A percentile compares a stretch with the other conserved stretches of the same genome.
phyloP scores from a whole-genome alignment of 176 grass and related monocot genomes.

The Zea mays region Zm-B73-REFERENCE-NAM-5.0 NC_050098.1:175411001-175411500 shows the following conservation, averaged over 20 bases:
- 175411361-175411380: slow-evolving; percentile 19
- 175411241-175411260: slow-evolving; percentile 54
- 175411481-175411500: slow-evolving; percentile 38
- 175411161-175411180: slow-evolving; percentile 45
- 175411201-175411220: slow-evolving; percentile 35
- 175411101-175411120: slow-evolving; percentile 49
- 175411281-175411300: slow-evolving; percentile 9
- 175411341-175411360: slow-evolving; percentile 22
- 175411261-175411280: slow-evolving; percentile 35
- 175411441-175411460: slow-evolving; percentile 33
- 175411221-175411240: slow-evolving; percentile 25
- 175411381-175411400: slow-evolving; percentile 35
- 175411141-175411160: slow-evolving; percentile 47
- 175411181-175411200: slow-evolving; percentile 32
- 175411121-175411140: slow-evolving; percentile 37
- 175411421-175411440: slow-evolving; percentile 26
- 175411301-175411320: slow-evolving; percentile 36
- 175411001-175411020: slow-evolving; percentile 64
- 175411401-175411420: slow-evolving; percentile 15
- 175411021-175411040: slow-evolving; percentile 59
- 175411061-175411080: slow-evolving; percentile 65
- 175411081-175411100: slow-evolving; percentile 50
- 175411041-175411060: slow-evolving; percentile 49
- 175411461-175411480: slow-evolving; percentile 42
- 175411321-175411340: not conserved